phyloP scores from a whole-genome alignment of 495 filamentous ascomycete species.

The Penicillium simplicissimum region DNA sequence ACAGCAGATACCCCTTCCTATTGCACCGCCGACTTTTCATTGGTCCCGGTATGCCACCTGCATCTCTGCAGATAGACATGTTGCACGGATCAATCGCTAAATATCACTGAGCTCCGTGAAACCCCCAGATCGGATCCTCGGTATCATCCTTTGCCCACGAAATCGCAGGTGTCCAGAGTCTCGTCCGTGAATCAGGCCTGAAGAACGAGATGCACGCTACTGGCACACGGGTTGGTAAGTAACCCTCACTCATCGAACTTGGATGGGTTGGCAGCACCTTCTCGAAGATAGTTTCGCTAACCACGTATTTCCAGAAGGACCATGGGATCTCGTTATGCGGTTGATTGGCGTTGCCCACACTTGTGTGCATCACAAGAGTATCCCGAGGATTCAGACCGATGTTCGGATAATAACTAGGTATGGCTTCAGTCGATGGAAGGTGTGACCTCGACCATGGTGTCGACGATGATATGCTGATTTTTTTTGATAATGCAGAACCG shows the following conservation, averaged over 20 bases:
- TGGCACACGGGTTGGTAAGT: neutral
- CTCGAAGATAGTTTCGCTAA: neutral
- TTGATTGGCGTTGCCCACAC: neutral
- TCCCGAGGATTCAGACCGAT: constrained; percentile 1
- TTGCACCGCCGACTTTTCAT: neutral
- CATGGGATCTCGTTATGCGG: neutral
- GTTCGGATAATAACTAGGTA: neutral
- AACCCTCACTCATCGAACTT: neutral
- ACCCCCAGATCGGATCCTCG: neutral
- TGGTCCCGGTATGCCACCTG: neutral
- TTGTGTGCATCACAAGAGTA: neutral
- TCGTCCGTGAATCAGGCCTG: neutral
- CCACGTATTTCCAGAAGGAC: neutral
- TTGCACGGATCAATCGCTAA: neutral
- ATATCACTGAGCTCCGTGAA: neutral
- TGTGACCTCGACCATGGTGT: neutral
- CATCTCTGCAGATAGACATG: neutral
- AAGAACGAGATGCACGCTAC: constrained; percentile 4
- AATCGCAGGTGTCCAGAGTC: constrained; percentile 1
- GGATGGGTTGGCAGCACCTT: neutral
- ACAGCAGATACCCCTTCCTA: neutral
- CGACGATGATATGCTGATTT: neutral
- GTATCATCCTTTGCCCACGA: neutral
- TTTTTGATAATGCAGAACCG: neutral
- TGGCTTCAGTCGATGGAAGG: neutral